Conservation (phyloP, 805 yeast species). For the Ogataea ganodermae region DNA sequence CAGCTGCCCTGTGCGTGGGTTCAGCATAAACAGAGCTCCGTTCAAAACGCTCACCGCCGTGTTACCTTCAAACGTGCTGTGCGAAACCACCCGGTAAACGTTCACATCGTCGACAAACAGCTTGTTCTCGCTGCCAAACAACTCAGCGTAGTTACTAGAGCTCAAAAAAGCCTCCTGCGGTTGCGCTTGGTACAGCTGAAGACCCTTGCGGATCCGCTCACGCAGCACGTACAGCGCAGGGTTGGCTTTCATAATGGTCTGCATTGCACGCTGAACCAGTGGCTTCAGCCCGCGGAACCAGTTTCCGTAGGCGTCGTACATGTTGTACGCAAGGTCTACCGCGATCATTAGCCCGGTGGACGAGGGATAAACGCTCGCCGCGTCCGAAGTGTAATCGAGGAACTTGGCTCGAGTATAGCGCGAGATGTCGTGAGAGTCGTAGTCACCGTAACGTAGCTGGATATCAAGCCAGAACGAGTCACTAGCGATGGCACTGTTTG, state of each 20-base stretch:
- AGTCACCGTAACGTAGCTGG: slow-evolving; percentile 94
- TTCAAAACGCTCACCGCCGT: slow-evolving; percentile 89
- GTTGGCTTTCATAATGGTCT: slow-evolving; percentile 89
- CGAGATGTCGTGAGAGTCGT: slow-evolving; percentile 95
- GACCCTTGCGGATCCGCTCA: slow-evolving; percentile 90
- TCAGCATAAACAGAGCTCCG: slow-evolving; percentile 87
- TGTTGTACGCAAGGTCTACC: slow-evolving; percentile 90
- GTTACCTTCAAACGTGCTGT: slow-evolving; percentile 90
- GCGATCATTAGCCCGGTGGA: slow-evolving; percentile 92
- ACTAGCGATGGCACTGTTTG: slow-evolving; percentile 54
- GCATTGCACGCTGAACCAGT: slow-evolving; percentile 86
- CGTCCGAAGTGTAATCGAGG: slow-evolving; percentile 89
- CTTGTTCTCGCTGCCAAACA: slow-evolving; percentile 81
- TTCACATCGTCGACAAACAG: slow-evolving; percentile 91
- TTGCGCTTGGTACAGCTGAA: slow-evolving; percentile 90
- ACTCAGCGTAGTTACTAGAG: slow-evolving; percentile 85
- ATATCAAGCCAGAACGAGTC: slow-evolving; percentile 93
- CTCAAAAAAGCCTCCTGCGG: slow-evolving; percentile 90
- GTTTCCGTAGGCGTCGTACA: slow-evolving; percentile 95
- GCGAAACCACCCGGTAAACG: slow-evolving; percentile 90
- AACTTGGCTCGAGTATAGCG: slow-evolving; percentile 92
- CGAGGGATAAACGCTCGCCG: slow-evolving; percentile 82
- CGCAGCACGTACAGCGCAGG: slow-evolving; percentile 90
- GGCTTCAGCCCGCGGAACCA: slow-evolving; percentile 97
- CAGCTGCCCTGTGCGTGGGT: slow-evolving; percentile 89